Percentiles rank a stretch among this genome's conserved stretches.
Conservation (phyloP, 805 yeast species). For the Torulaspora microellipsoides region DNA sequence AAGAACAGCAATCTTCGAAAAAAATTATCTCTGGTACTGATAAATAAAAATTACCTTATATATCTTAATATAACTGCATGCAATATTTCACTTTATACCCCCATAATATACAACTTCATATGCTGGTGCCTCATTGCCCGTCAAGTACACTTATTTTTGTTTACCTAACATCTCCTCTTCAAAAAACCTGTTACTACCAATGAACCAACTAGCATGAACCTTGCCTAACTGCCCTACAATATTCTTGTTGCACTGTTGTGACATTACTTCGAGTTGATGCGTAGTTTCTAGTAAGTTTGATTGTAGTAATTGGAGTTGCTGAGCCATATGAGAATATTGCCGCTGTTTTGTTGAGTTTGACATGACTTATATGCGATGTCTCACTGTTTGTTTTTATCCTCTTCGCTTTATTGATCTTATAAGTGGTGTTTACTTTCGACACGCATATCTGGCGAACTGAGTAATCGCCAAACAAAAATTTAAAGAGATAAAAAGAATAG, state of each 20-base stretch:
- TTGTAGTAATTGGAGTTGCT: slow-evolving; percentile 27
- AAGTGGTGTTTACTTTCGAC: no score
- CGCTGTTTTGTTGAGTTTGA: slow-evolving; percentile 29
- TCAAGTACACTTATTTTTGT: slow-evolving; percentile 2
- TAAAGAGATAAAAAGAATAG: background rate
- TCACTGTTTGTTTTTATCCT: background rate
- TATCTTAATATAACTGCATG: background rate
- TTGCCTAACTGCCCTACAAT: slow-evolving; percentile 33
- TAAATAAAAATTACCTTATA: slow-evolving; percentile 5
- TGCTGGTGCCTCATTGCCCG: no score
- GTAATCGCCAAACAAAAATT: background rate
- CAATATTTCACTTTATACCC: background rate
- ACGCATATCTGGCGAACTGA: no score
- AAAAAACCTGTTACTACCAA: slow-evolving; percentile 29
- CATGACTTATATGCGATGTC: slow-evolving; percentile 1
- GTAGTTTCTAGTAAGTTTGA: slow-evolving; percentile 26
- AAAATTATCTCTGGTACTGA: slow-evolving; percentile 6
- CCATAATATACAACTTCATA: background rate
- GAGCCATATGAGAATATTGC: slow-evolving; percentile 31
- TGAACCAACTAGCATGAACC: slow-evolving; percentile 31
- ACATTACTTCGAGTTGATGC: slow-evolving; percentile 28
- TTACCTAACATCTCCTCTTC: slow-evolving; percentile 26
- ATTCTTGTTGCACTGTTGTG: slow-evolving; percentile 30
- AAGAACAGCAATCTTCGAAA: slow-evolving; percentile 16
- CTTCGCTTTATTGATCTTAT: no score